These are phyloP conservation scores for Pseudogymnoascus sp. DNA, from an alignment of 2,329 filamentous ascomycete genomes.

Conservation along the genomic window DNA sequence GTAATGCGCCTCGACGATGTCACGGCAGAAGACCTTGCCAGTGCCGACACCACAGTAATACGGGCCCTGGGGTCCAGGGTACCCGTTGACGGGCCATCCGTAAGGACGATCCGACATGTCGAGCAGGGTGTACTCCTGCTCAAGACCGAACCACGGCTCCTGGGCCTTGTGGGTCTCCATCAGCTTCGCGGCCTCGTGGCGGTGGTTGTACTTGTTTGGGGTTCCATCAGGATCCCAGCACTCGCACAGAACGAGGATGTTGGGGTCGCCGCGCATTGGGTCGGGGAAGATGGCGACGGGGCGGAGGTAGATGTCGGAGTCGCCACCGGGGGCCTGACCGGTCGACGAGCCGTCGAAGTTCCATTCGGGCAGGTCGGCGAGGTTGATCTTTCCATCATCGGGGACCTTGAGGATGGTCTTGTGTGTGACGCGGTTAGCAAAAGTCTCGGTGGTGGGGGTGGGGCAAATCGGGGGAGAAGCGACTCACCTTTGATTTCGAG, in stretches of 20 bases:
- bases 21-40: constrained; percentile 94
- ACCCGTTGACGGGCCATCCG: constrained; percentile 77
- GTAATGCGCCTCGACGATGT: constrained; percentile 94
- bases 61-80: constrained; percentile 76
- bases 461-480: constrained; percentile 5
- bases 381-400: constrained; percentile 30
- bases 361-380: constrained; percentile 67
- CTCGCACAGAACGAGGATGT: constrained; percentile 90
- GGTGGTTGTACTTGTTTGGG: constrained; percentile 98
- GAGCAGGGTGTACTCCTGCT: constrained; percentile 95
- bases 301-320: constrained; percentile 96
- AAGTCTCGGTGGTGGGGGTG: constrained; percentile 4
- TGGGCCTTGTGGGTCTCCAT: constrained; percentile 81
- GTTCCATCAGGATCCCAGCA: constrained; percentile 90
- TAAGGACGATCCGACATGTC: constrained; percentile 81
- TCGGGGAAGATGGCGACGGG: constrained; percentile 85
- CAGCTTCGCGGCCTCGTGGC: constrained; percentile 80
- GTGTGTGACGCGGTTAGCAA: constrained; percentile 10
- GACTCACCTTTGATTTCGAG: constrained; percentile 84
- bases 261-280: constrained; percentile 81
- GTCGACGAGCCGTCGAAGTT: constrained; percentile 88
- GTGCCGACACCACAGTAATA: constrained; percentile 98
- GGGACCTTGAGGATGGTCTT: constrained; percentile 57
- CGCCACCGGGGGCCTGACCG: constrained; percentile 83
- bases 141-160: constrained; percentile 94